Conservation (phyloP, 345 rosid species). For the Trapa incisa region DNA sequence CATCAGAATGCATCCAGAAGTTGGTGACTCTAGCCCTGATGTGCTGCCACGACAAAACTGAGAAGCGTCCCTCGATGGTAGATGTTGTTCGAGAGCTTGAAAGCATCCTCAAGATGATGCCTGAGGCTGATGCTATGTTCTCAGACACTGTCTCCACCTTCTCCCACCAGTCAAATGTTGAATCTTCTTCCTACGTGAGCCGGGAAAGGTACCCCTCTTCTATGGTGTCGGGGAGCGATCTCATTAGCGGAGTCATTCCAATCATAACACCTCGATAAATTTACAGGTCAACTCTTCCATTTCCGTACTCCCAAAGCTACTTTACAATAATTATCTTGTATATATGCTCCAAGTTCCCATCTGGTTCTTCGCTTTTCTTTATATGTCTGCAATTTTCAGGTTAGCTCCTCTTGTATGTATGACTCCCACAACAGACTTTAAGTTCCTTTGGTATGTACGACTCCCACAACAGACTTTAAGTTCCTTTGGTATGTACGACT, state of each 20-base stretch:
- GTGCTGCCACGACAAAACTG: constrained; percentile 60
- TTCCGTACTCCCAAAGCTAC: no score
- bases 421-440: background rate
- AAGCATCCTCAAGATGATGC: constrained; percentile 36
- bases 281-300: background rate
- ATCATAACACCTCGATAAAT: constrained; percentile 40
- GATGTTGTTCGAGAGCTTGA: constrained; percentile 76
- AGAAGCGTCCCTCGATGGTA: constrained; percentile 54
- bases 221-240: constrained; percentile 50
- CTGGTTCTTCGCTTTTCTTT: background rate
- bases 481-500: background rate
- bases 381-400: background rate
- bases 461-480: background rate
- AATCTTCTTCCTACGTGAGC: constrained; percentile 21
- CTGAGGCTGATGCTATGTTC: constrained; percentile 20
- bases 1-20: constrained; percentile 50
- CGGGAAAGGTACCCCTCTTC: constrained; percentile 24
- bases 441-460: background rate
- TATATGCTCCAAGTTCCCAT: background rate
- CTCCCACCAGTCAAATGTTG: constrained; percentile 21
- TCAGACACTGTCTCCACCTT: constrained; percentile 20
- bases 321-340: background rate
- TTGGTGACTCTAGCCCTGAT: constrained; percentile 44
- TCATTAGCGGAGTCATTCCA: constrained; percentile 44
- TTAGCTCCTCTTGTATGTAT: background rate